These are phyloP conservation scores for Candida krabiensis DNA, from an alignment of 805 yeast genomes.

Conservation along the genomic window DNA sequence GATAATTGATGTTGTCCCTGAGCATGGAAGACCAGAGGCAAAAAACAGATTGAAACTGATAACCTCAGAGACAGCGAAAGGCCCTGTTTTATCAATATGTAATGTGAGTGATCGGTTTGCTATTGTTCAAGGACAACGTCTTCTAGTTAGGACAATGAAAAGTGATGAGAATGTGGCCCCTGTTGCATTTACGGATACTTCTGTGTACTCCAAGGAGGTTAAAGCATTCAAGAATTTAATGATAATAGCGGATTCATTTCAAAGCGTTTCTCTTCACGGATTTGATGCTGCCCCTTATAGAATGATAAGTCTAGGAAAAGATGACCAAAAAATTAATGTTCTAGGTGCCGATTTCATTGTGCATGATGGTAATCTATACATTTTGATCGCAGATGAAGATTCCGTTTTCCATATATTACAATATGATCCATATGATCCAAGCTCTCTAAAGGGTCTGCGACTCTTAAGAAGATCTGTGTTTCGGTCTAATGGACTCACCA, in stretches of 20 bases:
- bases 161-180: conserved; percentile 79
- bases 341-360: conserved; percentile 74
- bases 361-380: conserved; percentile 64
- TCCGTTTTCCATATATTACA: conserved; percentile 69
- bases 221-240: conserved; percentile 82
- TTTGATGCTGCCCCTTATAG: conserved; percentile 95
- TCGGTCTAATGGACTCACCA: conserved; percentile 61
- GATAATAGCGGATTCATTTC: conserved; percentile 77
- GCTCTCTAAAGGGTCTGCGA: conserved; percentile 75
- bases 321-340: conserved; percentile 60
- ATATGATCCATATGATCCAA: conserved; percentile 90
- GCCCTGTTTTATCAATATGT: conserved; percentile 77
- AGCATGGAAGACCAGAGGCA: conserved; percentile 82
- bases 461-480: conserved; percentile 71
- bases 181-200: conserved; percentile 89
- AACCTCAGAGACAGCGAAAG: conserved; percentile 72
- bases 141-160: conserved; percentile 75
- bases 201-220: conserved; percentile 73
- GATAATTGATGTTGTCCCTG: conserved; percentile 81
- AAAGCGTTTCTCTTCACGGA: conserved; percentile 78
- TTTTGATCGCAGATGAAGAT: conserved; percentile 68
- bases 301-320: conserved; percentile 76
- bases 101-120: conserved; percentile 83
- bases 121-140: conserved; percentile 83
- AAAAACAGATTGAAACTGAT: conserved; percentile 74